Base-by-base conservation (phyloP, 2,329 filamentous ascomycete species). In the Blastomyces parvus region DNA sequence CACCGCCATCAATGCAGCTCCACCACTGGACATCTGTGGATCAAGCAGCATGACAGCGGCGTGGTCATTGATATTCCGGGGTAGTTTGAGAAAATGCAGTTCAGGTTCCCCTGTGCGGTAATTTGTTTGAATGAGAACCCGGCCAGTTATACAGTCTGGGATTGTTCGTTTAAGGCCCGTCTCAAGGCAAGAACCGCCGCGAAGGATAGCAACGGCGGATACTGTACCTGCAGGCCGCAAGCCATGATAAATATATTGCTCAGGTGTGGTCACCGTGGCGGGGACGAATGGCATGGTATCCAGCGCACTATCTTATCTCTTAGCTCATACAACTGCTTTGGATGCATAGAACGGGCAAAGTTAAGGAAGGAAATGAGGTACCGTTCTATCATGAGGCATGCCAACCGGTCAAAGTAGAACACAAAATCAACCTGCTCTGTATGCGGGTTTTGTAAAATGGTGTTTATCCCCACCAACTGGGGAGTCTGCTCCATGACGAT, bases 391-490 rank as follows among this genome's bases (percentile, higher is more conserved):
- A 97, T 81, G 61, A 97, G 80, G n/a, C 89, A 86, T 1, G 90
- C 86, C 46, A 97, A 80, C 46, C 94, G 85, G 76, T 99, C 91
- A 74, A 97, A 97, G 77, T 97, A 97, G 77, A 97, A 97, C 66
- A 96, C 90, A 73, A 97, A 97, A 69, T 97, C 92, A 72, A 96
- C 93, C 52, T 90, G 84, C 7, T 83, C 80, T 0, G 91, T 93
- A 58, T 86, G 83, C 22, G 89, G 88, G 69, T 94, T 84, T 71
- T 95, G 88, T 50, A 99, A 84, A 63, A 97, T 89, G 0, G 92
- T 97, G 73, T 90, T 92, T 84, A 99, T 96, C 57, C 87, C 92
- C 63, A 82, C 83, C 62, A 97, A 82, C 74, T 99, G 94, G 9
- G 87, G 84, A 0, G 89, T 96, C 66, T 89, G 83, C 53, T 87